phyloP scores from a whole-genome alignment of 2,329 filamentous ascomycete species.

The Xylariales sp. region DNA sequence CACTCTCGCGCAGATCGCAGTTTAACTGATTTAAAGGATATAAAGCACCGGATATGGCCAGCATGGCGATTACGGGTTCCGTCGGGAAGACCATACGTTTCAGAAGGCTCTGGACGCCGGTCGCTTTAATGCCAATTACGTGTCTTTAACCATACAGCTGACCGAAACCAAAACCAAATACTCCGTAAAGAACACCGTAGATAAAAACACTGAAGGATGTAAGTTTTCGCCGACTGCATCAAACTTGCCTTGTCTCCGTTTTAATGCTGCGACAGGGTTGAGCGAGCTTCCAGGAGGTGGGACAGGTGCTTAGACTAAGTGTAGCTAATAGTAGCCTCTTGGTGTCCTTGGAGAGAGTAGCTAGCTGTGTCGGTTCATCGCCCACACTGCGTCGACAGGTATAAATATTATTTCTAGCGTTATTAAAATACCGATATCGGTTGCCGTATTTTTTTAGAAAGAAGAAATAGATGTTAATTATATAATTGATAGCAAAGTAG shows the following conservation, averaged over 20 bases:
- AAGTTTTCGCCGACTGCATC: slow-evolving; percentile 8
- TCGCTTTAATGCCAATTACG: slow-evolving; percentile 10
- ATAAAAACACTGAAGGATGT: slow-evolving; percentile 12
- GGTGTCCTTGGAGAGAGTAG: too few relatives aligned
- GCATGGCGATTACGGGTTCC: slow-evolving; percentile 14
- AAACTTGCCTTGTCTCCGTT: neutral
- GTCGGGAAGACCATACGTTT: slow-evolving; percentile 11
- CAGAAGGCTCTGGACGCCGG: slow-evolving; percentile 11
- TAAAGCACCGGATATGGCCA: slow-evolving; percentile 12
- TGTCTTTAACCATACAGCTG: slow-evolving; percentile 8
- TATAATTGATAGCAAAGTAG: too few relatives aligned
- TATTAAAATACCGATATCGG: too few relatives aligned
- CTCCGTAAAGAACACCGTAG: slow-evolving; percentile 8
- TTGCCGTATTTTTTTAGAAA: too few relatives aligned
- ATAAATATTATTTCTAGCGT: too few relatives aligned
- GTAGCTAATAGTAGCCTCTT: too few relatives aligned
- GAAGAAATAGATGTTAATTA: too few relatives aligned
- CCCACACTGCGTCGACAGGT: too few relatives aligned
- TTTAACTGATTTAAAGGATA: neutral
- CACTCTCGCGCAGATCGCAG: neutral
- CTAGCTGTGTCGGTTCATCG: too few relatives aligned
- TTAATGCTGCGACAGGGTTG: neutral
- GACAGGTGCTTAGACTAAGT: neutral
- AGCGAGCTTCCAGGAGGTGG: neutral
- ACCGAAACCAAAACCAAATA: slow-evolving; percentile 12